A percentile compares a stretch with the other conserved stretches of the same genome.
These are phyloP conservation scores for Botrytis squamosa DNA, from an alignment of 2,329 filamentous ascomycete genomes.

Conservation along the genomic window DNA sequence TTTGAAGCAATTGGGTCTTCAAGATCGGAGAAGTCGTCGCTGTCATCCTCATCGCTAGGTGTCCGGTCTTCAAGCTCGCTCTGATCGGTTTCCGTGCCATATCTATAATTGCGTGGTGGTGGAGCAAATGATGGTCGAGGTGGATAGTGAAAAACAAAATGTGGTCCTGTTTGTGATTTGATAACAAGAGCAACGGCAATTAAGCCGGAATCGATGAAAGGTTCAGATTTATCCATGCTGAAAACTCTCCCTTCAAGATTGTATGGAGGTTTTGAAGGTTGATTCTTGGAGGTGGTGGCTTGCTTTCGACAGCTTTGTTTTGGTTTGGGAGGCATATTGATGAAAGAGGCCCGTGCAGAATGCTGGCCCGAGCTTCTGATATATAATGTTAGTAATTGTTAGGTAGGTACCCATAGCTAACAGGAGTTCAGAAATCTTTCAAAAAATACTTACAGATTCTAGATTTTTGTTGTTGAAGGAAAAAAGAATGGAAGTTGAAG, in stretches of 20 bases:
- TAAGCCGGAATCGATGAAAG: conserved; percentile 49
- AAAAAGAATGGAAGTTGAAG: neutral
- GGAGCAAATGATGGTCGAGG: conserved; percentile 48
- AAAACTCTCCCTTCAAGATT: conserved; percentile 3
- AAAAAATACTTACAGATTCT: neutral
- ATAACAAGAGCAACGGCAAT: conserved; percentile 38
- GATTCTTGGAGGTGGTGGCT: neutral
- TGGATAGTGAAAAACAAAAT: conserved; percentile 88
- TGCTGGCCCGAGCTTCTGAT: conserved; percentile 10
- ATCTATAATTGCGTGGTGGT: conserved; percentile 33
- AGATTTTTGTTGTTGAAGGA: too few relatives aligned
- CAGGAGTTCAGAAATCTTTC: neutral
- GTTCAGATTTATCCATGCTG: conserved; percentile 17
- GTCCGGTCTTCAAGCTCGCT: conserved; percentile 26
- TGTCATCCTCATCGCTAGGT: conserved; percentile 36
- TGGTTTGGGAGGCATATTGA: neutral
- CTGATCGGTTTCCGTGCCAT: conserved; percentile 39
- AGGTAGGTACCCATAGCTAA: too few relatives aligned
- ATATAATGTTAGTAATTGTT: neutral
- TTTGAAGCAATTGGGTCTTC: conserved; percentile 44
- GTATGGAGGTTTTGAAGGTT: neutral
- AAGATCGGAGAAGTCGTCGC: conserved; percentile 44
- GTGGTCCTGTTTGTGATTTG: conserved; percentile 72
- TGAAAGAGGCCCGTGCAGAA: neutral
- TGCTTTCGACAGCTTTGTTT: conserved; percentile 6